Evolutionary conservation across 768 basidiomycete genomes (phyloP).

Genomic region (Mycena maculata): DNA sequence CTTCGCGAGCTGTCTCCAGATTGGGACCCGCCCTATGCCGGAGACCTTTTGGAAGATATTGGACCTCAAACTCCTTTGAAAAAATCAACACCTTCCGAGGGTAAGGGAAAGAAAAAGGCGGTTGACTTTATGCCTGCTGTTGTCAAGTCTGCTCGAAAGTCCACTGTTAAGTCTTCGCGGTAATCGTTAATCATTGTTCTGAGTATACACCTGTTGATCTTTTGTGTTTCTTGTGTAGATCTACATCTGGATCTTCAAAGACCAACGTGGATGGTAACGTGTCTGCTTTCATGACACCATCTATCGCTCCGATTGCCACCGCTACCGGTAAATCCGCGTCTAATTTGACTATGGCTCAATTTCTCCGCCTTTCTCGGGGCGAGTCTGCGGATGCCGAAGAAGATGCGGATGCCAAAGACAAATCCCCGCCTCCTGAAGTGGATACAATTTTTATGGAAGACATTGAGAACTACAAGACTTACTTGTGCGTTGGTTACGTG

Average conservation of each 20-base stretch:
- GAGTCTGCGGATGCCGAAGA: not conserved
- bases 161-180: no score
- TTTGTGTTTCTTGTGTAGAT: no score
- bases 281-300: not conserved
- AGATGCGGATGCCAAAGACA: no score
- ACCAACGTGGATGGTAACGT: no score
- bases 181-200: no score
- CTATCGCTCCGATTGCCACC: not conserved
- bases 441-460: constrained; percentile 5
- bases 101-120: no score
- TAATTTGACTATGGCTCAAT: not conserved
- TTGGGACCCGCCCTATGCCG: not conserved
- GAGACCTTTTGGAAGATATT: not conserved
- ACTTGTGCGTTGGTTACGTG: not conserved
- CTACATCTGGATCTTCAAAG: no score
- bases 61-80: not conserved
- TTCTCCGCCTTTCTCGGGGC: not conserved
- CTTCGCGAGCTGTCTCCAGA: not conserved
- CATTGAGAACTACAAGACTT: not conserved
- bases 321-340: not conserved
- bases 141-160: no score
- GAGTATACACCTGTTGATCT: no score
- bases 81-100: no score
- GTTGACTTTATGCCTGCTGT: no score
- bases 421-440: not conserved